Evolutionary conservation across 2,329 filamentous ascomycete genomes (phyloP).

Genomic region (Pseudocercospora fijiensis): DNA sequence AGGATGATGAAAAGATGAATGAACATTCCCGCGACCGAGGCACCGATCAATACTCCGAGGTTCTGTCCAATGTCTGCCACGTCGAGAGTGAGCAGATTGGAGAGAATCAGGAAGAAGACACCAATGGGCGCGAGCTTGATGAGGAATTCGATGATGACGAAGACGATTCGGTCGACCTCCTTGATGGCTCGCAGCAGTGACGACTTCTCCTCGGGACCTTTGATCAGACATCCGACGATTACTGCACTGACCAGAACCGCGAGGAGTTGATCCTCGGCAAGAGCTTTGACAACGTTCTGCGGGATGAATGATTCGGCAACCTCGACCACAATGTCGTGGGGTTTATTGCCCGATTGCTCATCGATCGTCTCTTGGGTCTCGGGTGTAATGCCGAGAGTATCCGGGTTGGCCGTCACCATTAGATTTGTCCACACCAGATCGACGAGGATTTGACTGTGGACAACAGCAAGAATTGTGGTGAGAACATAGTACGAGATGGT

Average conservation of each 20-base stretch:
- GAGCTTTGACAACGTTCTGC: constrained; percentile 49
- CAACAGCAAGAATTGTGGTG: constrained; percentile 53
- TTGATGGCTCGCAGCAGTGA: constrained; percentile 46
- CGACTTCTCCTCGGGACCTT: constrained; percentile 36
- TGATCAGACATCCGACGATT: constrained; percentile 51
- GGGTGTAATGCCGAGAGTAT: constrained; percentile 37
- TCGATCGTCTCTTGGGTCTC: constrained; percentile 38
- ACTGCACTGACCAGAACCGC: constrained; percentile 50
- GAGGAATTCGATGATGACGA: constrained; percentile 49
- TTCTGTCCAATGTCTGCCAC: constrained; percentile 51
- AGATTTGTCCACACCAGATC: constrained; percentile 50
- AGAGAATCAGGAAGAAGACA: constrained; percentile 56
- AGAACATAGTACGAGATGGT: constrained; percentile 53
- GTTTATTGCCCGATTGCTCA: constrained; percentile 38
- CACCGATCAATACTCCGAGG: constrained; percentile 53
- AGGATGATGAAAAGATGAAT: constrained; percentile 51
- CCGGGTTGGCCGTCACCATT: constrained; percentile 43
- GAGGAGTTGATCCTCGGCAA: constrained; percentile 51
- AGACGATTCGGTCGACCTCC: constrained; percentile 53
- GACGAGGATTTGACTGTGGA: constrained; percentile 49
- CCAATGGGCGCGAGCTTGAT: constrained; percentile 54
- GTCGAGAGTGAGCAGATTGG: constrained; percentile 53
- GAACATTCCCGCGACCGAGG: constrained; percentile 48
- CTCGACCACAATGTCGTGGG: constrained; percentile 49
- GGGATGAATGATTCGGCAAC: constrained; percentile 54